Base-by-base conservation (phyloP, 768 basidiomycete genomes). In the Lactarius indigo region DNA sequence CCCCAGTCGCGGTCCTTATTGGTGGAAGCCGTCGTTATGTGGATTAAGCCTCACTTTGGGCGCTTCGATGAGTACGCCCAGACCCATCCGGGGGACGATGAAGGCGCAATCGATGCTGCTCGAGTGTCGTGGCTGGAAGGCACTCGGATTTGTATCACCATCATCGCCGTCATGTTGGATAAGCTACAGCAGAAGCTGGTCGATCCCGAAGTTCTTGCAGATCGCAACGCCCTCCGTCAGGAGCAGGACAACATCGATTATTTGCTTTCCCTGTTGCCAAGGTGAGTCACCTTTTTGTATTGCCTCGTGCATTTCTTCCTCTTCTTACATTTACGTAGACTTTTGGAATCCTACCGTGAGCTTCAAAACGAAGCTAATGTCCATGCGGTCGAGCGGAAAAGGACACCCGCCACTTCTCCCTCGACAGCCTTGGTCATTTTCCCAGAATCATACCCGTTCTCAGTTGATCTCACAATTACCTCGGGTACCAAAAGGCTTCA, bases 11-110 rank as follows among this genome's bases (percentile, higher is more conserved):
- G 96, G 33, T 82, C 88, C 1, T 78, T 91, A 6, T 80, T 98
- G 2, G 88, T 96, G 8, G 95, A 97, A 69, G 87, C 89, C 23
- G 87, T 98, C 31, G 88, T 95, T 12, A 85, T 89, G 26, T 98
- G 96, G 95, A 89, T 98, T 70, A 96, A 95, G 74, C 94, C 96
- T 2, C 89, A 96, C 75, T 92, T 98, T 72, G 96, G 96, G 30
- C 85, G 86, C 33, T 98, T 90, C 73, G 94, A 98, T 69, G 95
- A 96, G 76, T 90, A 86, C 70, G 74, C 81, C 23, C 84, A 87
- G 69, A 83, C 83, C 15, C 81, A 83, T 63, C 77, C 84, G 2
- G 86, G 82, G 63, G 94, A 96, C 69, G 78, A 85, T 2, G 91
- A 94, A 66, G 76, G 73, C 42, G 81, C 79, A 23, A 82, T 85